Conservation (phyloP, 2,329 filamentous ascomycete species). For the Neoscytalidium dimidiatum region DNA sequence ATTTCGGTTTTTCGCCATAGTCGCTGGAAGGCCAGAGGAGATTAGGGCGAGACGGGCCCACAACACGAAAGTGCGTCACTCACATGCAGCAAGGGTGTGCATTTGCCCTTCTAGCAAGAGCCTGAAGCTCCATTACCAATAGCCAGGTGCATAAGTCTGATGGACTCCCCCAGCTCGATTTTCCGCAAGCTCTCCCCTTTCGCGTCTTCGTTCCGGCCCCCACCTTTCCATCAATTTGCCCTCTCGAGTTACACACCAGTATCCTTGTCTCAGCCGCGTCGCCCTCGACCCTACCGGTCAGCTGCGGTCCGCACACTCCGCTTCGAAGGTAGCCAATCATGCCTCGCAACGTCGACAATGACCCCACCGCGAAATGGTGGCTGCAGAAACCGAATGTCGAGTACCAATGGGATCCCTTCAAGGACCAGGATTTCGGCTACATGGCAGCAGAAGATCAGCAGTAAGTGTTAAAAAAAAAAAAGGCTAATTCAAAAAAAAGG, state of each 20-base stretch:
- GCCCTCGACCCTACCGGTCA: background rate
- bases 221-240: background rate
- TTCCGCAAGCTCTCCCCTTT: background rate
- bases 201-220: background rate
- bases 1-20: too few relatives aligned
- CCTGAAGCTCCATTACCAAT: too few relatives aligned
- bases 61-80: too few relatives aligned
- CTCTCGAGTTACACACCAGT: background rate
- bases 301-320: background rate
- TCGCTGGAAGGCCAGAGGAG: too few relatives aligned
- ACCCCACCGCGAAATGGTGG: background rate
- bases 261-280: background rate
- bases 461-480: constrained; percentile 26
- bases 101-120: too few relatives aligned
- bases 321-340: background rate
- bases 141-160: constrained; percentile 4
- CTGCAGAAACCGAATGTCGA: background rate
- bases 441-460: too few relatives aligned
- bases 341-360: background rate
- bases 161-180: background rate
- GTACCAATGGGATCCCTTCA: background rate
- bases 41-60: too few relatives aligned
- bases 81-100: too few relatives aligned
- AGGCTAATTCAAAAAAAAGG: constrained; percentile 26
- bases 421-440: background rate